Base-by-base conservation (phyloP, 345 rosid genomes). In the Murraya paniculata region DNA sequence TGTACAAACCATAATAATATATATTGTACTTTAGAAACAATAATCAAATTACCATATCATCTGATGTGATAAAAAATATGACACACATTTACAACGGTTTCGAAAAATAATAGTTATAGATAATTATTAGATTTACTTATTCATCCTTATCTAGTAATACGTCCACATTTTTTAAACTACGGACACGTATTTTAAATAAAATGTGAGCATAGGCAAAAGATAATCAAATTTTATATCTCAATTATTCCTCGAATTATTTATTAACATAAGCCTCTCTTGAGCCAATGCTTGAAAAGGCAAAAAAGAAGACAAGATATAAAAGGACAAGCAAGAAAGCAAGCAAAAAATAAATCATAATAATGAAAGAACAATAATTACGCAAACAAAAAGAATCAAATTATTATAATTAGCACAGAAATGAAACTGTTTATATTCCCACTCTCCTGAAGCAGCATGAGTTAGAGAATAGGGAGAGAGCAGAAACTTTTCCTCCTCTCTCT, bases 391-490 rank as follows among this genome's bases (percentile, higher is more conserved):
- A 61, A 28, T 61, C 18, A 28, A 61, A 61, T 61, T 27, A 61
- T 27, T 28, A 28, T 13, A 25, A 30, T 2, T 30, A 6, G 3
- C 33, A 61, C 18, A 31, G 21, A 31, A 30, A 64, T 33, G 21
- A 7, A 30, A n/a, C 57, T 68, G 72, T 68, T 68, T 68, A 68
- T 68, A 41, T 41, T 41, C 72, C 56, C 28, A 6, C 6, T 41
- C 56, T 27, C 14, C 7, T 45, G 31, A 68, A 41, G 41, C 56
- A 4, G 41, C 30, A 5, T 11, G 72, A 19, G 58, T 24, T 68
- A 13, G 56, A 68, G 61, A 68, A 64, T 53, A 72, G 78, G 61
- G 81, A 64, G 18, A 10, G 57, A 53, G 57, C 57, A 16, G 57
- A 53, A 53, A 18, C 21, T 53, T 53, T 18, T 53, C 22, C 7